Evolutionary conservation across 352 stramenopile species (phyloP), one percentile per base, ranked within the genome.

Genomic region (Globisporangium megalacanthum): DNA sequence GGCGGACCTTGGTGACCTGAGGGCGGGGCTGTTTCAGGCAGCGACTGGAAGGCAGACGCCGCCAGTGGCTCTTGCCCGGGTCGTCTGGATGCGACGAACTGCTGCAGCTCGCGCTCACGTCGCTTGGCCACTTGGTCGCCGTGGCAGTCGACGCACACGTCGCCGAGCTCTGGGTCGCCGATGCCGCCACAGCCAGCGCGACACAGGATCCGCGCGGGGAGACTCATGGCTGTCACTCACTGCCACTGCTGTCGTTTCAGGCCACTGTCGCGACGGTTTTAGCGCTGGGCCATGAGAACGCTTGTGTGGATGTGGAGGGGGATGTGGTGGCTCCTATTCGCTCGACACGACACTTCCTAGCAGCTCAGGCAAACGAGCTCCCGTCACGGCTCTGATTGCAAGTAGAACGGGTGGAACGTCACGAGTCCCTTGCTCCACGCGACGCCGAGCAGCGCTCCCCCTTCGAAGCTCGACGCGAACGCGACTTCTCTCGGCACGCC

Each of bases 341-440:
- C 17, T 48, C 22, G 42, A 48, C 17, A 2, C 15, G 15, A 19
- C 6, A 19, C 44, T 45, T 6, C 13, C 37, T 48, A 20, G 6
- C 15, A 8, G 8, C 41, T 15, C 19, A 6, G 41, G 13, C 13
- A 45, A 45, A 5, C 39, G 15, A 45, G 39, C 39, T 15, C 25
- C 25, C 25, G 25, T 22, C 22, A 47, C n/a, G 29, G 33, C 15
- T 42, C 14, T 13, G 76, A 65, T 56, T 84, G 56, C 60, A 86
- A 79, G 68, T 90, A 90, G 61, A 92, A 92, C 22, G 83, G 83
- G 57, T 89, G 70, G 59, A 92, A 92, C 10, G 78, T 84, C 55
- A 92, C 72, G 45, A 90, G 61, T 0, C 83, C 83, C n/a, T 71
- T 86, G 66, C 79, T 90, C 83, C 83, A 92, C 9, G 69, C 74